These are phyloP conservation scores for Goffeauzyma gilvescens DNA, from an alignment of 768 basidiomycete species.

Conservation along the genomic window DNA sequence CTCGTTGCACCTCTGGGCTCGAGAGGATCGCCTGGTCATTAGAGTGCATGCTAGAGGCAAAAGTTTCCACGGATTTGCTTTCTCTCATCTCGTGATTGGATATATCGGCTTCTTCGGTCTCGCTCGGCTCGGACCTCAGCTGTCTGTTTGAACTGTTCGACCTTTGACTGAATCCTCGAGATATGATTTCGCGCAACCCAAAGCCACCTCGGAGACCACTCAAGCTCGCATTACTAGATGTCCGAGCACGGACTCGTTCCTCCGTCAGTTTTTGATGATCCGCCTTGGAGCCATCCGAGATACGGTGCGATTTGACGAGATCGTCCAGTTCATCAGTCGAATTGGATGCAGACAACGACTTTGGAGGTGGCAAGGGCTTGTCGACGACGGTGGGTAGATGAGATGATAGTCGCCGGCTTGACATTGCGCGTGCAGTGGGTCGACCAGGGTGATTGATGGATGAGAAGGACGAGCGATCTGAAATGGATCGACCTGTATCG, in stretches of 20 bases:
- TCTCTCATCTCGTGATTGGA: background rate
- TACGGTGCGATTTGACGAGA: too few species aligned
- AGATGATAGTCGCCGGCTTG: conserved; percentile 5
- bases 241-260: conserved; percentile 18
- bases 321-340: conserved; percentile 13
- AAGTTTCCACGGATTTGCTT: background rate
- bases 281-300: conserved; percentile 14
- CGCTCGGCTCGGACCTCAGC: conserved; percentile 1
- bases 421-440: background rate
- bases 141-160: conserved; percentile 1
- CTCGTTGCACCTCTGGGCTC: conserved; percentile 12
- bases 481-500: conserved; percentile 3
- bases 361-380: background rate
- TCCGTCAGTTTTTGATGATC: background rate
- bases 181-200: conserved; percentile 18
- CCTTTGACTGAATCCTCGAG: conserved; percentile 17
- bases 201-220: conserved; percentile 19
- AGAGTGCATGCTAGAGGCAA: conserved; percentile 9
- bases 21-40: conserved; percentile 5
- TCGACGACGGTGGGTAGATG: background rate
- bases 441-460: background rate
- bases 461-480: conserved; percentile 9
- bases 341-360: conserved; percentile 12
- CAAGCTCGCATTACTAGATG: conserved; percentile 2
- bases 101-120: background rate